Conservation (phyloP, 2,329 filamentous ascomycete species). For the Neonectria sp. region DNA sequence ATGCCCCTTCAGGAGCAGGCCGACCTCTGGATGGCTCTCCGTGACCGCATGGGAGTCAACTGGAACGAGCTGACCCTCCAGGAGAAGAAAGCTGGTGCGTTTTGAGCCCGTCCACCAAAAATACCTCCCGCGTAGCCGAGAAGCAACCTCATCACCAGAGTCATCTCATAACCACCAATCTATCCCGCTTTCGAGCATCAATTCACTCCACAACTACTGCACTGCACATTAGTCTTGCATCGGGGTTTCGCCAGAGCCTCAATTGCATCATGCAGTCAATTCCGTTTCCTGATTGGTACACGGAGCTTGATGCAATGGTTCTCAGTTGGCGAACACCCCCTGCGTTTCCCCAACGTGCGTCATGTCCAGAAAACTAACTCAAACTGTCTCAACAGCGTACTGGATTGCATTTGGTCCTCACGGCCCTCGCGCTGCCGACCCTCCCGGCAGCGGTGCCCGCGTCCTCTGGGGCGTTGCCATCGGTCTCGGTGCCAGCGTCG, state of each 20-base stretch:
- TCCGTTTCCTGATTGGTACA: conserved; percentile 42
- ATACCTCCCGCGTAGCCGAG: conserved; percentile 54
- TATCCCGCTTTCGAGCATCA: conserved; percentile 21
- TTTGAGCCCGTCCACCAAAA: conserved; percentile 40
- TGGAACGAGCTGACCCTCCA: conserved; percentile 95
- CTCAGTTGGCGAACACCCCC: conserved; percentile 33
- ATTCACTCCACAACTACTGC: conserved; percentile 33
- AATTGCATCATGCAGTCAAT: conserved; percentile 48
- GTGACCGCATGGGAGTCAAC: conserved; percentile 98
- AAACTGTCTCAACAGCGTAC: conserved; percentile 79
- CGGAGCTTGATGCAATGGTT: conserved; percentile 32
- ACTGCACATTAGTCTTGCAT: conserved; percentile 41
- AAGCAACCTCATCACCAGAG: conserved; percentile 29
- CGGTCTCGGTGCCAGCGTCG: conserved; percentile 77
- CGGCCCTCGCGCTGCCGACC: conserved; percentile 86
- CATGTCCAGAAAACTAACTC: conserved; percentile 53
- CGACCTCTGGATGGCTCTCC: conserved; percentile 97
- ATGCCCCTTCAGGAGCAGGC: conserved; percentile 99
- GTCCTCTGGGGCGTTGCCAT: conserved; percentile 81
- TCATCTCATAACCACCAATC: conserved; percentile 13
- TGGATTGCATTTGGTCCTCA: conserved; percentile 99
- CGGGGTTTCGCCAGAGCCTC: conserved; percentile 35
- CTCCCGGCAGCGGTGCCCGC: conserved; percentile 88
- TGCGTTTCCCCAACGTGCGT: conserved; percentile 30
- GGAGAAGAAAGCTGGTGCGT: conserved; percentile 99